Percentiles rank a stretch among this genome's conserved stretches.
Evolutionary conservation across 805 yeast species (phyloP).

Genomic region (Saturnispora bothae): DNA sequence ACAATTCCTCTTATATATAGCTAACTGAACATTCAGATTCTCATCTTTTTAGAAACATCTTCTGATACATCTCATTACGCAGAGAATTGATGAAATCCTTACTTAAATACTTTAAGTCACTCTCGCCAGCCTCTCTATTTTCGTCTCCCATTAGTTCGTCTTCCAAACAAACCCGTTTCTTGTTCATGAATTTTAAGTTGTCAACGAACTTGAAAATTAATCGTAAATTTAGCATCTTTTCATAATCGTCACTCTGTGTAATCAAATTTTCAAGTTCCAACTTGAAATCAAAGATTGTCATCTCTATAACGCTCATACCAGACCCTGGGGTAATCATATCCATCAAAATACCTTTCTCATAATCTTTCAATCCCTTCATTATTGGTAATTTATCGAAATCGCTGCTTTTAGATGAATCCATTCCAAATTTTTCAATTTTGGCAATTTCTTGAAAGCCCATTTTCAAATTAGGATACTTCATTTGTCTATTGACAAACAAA

Average conservation of each 20-base stretch:
- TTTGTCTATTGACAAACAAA: constrained; percentile 40
- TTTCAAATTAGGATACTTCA: constrained; percentile 27
- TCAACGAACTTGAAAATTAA: constrained; percentile 54
- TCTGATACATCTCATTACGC: constrained; percentile 34
- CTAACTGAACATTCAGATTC: not conserved
- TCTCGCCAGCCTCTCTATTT: constrained; percentile 2
- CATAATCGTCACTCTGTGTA: constrained; percentile 29
- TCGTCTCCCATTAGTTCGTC: constrained; percentile 8
- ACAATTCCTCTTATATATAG: too few relatives aligned
- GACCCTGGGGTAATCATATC: constrained; percentile 7
- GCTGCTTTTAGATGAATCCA: too few relatives aligned
- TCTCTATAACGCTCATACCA: constrained; percentile 20
- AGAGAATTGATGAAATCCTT: constrained; percentile 43
- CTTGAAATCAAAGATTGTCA: constrained; percentile 45
- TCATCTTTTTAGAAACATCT: not conserved
- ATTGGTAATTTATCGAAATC: constrained; percentile 9
- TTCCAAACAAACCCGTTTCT: too few relatives aligned
- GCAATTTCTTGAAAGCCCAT: constrained; percentile 15
- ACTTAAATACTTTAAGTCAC: constrained; percentile 33
- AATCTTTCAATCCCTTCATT: constrained; percentile 15
- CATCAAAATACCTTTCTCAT: constrained; percentile 16
- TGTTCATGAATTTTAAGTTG: constrained; percentile 15
- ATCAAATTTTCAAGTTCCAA: constrained; percentile 39
- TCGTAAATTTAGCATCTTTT: constrained; percentile 56
- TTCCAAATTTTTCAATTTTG: constrained; percentile 1